Percentiles rank a stretch among this genome's conserved stretches.
Evolutionary conservation across 2,329 filamentous ascomycete species (phyloP).

Genomic region (Aspergillus udagawae): DNA sequence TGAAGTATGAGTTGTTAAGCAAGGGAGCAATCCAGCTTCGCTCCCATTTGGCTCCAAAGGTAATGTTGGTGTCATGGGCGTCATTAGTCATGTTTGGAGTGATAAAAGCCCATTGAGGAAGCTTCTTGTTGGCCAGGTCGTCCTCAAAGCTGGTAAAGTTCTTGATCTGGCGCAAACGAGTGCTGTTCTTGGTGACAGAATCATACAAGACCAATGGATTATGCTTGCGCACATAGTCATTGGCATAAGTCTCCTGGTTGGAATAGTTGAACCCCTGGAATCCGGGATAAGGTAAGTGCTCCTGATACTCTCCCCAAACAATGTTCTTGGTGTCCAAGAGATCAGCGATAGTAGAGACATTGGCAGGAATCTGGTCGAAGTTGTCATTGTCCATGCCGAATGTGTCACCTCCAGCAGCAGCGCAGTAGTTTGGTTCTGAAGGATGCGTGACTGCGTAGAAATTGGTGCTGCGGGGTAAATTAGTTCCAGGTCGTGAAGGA

Average conservation of each 20-base stretch:
- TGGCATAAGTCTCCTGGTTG: slow-evolving; percentile 57
- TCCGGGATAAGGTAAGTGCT: slow-evolving; percentile 71
- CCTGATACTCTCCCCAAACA: slow-evolving; percentile 70
- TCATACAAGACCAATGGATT: slow-evolving; percentile 66
- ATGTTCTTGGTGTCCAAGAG: slow-evolving; percentile 63
- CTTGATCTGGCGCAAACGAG: slow-evolving; percentile 67
- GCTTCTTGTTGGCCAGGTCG: slow-evolving; percentile 59
- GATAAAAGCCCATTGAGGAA: slow-evolving; percentile 65
- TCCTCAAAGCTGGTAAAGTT: slow-evolving; percentile 66
- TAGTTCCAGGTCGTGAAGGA: background rate
- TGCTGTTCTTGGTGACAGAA: slow-evolving; percentile 54
- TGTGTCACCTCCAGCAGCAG: slow-evolving; percentile 65
- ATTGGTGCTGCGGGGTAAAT: slow-evolving; percentile 48
- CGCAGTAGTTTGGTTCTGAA: slow-evolving; percentile 72
- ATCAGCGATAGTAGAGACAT: slow-evolving; percentile 65
- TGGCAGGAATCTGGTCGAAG: slow-evolving; percentile 55
- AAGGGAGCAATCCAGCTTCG: slow-evolving; percentile 66
- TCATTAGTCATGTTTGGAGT: slow-evolving; percentile 58
- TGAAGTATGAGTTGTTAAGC: slow-evolving; percentile 65
- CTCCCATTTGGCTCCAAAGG: slow-evolving; percentile 65
- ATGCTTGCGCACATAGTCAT: slow-evolving; percentile 82
- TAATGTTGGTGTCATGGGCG: slow-evolving; percentile 71
- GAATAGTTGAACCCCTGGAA: slow-evolving; percentile 62
- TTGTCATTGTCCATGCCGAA: slow-evolving; percentile 69
- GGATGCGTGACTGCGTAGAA: slow-evolving; percentile 66